phyloP scores from a whole-genome alignment of 1,284 basidiomycete genomes.

The Cutaneotrichosporon sp. region DNA sequence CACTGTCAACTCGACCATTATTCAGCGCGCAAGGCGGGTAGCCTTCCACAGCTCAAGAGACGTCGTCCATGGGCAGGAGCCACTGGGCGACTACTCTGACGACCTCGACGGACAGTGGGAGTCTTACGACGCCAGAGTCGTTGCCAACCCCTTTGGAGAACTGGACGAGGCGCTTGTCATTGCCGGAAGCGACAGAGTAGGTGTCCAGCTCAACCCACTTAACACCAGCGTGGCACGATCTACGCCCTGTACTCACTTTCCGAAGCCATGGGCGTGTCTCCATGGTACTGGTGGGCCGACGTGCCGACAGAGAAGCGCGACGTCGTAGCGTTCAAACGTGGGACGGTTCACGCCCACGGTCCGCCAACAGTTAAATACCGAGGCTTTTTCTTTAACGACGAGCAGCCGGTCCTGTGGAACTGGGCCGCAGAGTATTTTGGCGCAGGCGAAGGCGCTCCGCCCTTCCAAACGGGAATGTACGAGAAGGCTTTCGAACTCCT shows the following conservation, averaged over 20 bases:
- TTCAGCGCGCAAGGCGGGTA: slow-evolving; percentile 40
- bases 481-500: slow-evolving; percentile 57
- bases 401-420: slow-evolving; percentile 58
- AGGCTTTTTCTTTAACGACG: slow-evolving; percentile 59
- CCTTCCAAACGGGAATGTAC: slow-evolving; percentile 54
- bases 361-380: slow-evolving; percentile 64
- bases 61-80: neutral
- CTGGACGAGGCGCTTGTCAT: slow-evolving; percentile 59
- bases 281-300: slow-evolving; percentile 56
- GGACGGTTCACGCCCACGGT: slow-evolving; percentile 58
- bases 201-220: too few species aligned
- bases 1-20: slow-evolving; percentile 57
- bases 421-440: slow-evolving; percentile 60
- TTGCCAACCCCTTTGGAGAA: slow-evolving; percentile 57
- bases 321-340: slow-evolving; percentile 52
- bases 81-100: neutral
- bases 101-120: slow-evolving; percentile 53
- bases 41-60: too few species aligned
- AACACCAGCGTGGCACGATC: slow-evolving; percentile 51
- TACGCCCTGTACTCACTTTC: slow-evolving; percentile 64
- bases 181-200: slow-evolving; percentile 59
- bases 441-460: slow-evolving; percentile 55
- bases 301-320: slow-evolving; percentile 56
- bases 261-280: slow-evolving; percentile 58
- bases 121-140: slow-evolving; percentile 54